A percentile compares a stretch with the other conserved stretches of the same genome.
Evolutionary conservation across 2,329 filamentous ascomycete genomes (phyloP).

Genomic region (Chaetomiaceae sp.): DNA sequence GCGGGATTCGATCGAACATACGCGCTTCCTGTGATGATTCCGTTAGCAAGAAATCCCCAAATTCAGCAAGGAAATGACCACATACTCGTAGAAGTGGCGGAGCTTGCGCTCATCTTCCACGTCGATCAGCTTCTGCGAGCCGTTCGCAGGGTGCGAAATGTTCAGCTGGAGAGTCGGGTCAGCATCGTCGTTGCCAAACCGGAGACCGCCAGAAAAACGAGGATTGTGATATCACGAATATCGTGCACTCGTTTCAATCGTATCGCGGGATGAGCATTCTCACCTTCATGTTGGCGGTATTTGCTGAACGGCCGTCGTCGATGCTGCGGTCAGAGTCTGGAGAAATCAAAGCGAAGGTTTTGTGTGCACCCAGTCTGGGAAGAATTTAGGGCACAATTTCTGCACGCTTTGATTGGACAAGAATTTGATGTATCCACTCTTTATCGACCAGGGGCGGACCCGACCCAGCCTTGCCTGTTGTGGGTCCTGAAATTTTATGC

Average conservation of each 20-base stretch:
- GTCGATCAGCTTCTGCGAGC: constrained; percentile 99
- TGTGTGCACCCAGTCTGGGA: constrained; percentile 22
- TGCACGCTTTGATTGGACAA: constrained; percentile 20
- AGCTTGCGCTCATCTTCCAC: constrained; percentile 99
- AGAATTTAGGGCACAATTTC: constrained; percentile 27
- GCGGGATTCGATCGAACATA: constrained; percentile 21
- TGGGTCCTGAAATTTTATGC: constrained; percentile 1
- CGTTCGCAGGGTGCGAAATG: constrained; percentile 91
- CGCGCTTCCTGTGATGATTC: constrained; percentile 22
- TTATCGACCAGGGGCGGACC: not conserved
- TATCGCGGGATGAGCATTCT: constrained; percentile 4
- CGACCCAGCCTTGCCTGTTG: constrained; percentile 6
- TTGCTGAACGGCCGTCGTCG: constrained; percentile 27
- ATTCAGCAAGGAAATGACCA: constrained; percentile 25
- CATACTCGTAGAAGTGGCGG: constrained; percentile 95
- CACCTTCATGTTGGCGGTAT: constrained; percentile 30
- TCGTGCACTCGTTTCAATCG: not conserved
- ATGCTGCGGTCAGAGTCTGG: constrained; percentile 23
- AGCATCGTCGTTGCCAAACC: constrained; percentile 27
- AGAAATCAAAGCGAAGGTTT: constrained; percentile 28
- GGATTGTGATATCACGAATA: not conserved
- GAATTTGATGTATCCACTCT: not conserved
- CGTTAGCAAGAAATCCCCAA: constrained; percentile 18
- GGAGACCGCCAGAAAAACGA: not conserved
- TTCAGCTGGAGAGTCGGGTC: constrained; percentile 46